A percentile compares a stretch with the other conserved stretches of the same genome.
Conservation (phyloP, 1,139 yeast genomes). For the Ogataea hybrid region DNA sequence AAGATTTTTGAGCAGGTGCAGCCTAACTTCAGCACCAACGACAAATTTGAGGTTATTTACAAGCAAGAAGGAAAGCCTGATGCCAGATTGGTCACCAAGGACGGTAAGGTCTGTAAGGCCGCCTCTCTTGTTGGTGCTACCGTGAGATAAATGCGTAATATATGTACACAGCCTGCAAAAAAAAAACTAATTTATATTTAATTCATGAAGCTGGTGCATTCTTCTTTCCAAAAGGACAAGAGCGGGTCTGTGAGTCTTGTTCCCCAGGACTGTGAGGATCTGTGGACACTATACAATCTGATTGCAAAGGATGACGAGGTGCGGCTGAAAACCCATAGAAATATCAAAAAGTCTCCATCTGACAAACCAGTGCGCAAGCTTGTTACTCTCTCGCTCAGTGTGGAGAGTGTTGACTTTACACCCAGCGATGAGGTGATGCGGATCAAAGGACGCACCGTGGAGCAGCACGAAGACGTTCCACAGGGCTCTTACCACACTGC, state of each 20-base stretch:
- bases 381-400: slow-evolving; percentile 52
- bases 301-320: slow-evolving; percentile 75
- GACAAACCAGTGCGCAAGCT: slow-evolving; percentile 45
- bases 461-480: slow-evolving; percentile 77
- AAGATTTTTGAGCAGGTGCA: slow-evolving; percentile 96
- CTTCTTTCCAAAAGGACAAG: slow-evolving; percentile 56
- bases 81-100: slow-evolving; percentile 72
- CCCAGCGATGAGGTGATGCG: slow-evolving; percentile 77
- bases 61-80: slow-evolving; percentile 76
- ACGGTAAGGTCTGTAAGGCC: slow-evolving; percentile 72
- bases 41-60: slow-evolving; percentile 72
- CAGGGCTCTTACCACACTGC: slow-evolving; percentile 86
- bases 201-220: slow-evolving; percentile 53
- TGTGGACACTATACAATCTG: slow-evolving; percentile 85
- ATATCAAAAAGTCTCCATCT: slow-evolving; percentile 49
- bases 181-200: not conserved
- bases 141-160: slow-evolving; percentile 41
- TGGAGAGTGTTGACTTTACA: slow-evolving; percentile 74
- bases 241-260: slow-evolving; percentile 64
- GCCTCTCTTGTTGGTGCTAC: slow-evolving; percentile 64
- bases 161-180: slow-evolving; percentile 3
- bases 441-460: slow-evolving; percentile 74
- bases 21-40: slow-evolving; percentile 84
- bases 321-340: slow-evolving; percentile 64
- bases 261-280: slow-evolving; percentile 89